phyloP scores from a whole-genome alignment of 345 rosid genomes.

The Fremontodendron californicum region DNA sequence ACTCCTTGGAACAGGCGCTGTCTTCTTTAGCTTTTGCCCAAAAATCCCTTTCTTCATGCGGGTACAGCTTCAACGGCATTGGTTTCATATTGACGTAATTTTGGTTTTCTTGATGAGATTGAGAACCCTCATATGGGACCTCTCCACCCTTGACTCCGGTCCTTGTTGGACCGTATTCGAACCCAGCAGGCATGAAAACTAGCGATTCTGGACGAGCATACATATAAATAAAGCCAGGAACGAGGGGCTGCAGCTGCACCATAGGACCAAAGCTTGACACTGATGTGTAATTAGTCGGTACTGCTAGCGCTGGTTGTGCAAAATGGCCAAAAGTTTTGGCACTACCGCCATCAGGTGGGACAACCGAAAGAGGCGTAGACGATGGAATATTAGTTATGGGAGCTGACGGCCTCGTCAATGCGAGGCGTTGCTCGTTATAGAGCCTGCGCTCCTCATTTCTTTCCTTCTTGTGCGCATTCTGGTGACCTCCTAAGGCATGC shows the following conservation, averaged over 20 bases:
- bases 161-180: background rate
- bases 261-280: background rate
- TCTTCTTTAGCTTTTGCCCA: background rate
- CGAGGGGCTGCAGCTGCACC: background rate
- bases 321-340: background rate
- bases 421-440: background rate
- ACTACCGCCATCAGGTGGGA: background rate
- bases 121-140: background rate
- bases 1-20: background rate
- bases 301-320: background rate
- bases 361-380: background rate
- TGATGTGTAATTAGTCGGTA: background rate
- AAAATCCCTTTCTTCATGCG: background rate
- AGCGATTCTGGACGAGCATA: background rate
- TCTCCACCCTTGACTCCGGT: background rate
- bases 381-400: background rate
- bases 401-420: background rate
- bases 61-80: background rate
- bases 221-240: background rate
- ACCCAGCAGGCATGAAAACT: background rate
- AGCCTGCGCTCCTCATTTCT: background rate
- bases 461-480: conserved; percentile 2
- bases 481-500: conserved; percentile 2
- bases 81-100: too few species aligned
- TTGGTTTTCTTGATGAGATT: background rate